These are phyloP conservation scores for Clarireedia homoeocarpa DNA, from an alignment of 2,329 filamentous ascomycete genomes.

Conservation along the genomic window DNA sequence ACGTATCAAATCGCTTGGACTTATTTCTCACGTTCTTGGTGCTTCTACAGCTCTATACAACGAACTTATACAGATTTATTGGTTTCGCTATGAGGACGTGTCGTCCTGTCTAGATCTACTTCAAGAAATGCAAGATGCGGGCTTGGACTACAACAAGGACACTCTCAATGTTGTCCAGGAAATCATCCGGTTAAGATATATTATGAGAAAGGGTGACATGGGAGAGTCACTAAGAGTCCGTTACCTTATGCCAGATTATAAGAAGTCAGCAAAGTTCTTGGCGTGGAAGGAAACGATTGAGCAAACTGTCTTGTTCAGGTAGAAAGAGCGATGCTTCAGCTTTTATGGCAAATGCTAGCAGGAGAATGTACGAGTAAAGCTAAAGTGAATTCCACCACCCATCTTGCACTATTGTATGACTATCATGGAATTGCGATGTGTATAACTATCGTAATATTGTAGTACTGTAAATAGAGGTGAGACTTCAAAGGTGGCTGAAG, in stretches of 20 bases:
- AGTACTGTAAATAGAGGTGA: no score
- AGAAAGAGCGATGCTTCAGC: not conserved
- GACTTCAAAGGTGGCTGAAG: no score
- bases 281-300: slow-evolving; percentile 22
- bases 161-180: slow-evolving; percentile 23
- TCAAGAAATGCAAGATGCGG: slow-evolving; percentile 27
- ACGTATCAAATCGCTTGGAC: slow-evolving; percentile 57
- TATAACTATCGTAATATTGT: no score
- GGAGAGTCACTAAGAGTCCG: slow-evolving; percentile 18
- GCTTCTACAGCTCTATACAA: slow-evolving; percentile 65
- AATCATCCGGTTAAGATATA: slow-evolving; percentile 15
- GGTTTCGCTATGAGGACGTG: slow-evolving; percentile 50
- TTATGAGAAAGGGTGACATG: slow-evolving; percentile 13
- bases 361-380: not conserved
- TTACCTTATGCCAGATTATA: slow-evolving; percentile 26
- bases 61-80: slow-evolving; percentile 53
- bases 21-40: slow-evolving; percentile 64
- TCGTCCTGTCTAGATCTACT: slow-evolving; percentile 19
- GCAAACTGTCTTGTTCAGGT: not conserved
- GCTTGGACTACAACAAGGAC: slow-evolving; percentile 26
- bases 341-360: no score
- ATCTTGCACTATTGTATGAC: not conserved
- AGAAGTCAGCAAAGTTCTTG: slow-evolving; percentile 14
- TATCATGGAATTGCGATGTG: not conserved
- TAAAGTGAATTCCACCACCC: not conserved